Base-by-base conservation (phyloP, 805 yeast genomes). In the Candida mattraensis region DNA sequence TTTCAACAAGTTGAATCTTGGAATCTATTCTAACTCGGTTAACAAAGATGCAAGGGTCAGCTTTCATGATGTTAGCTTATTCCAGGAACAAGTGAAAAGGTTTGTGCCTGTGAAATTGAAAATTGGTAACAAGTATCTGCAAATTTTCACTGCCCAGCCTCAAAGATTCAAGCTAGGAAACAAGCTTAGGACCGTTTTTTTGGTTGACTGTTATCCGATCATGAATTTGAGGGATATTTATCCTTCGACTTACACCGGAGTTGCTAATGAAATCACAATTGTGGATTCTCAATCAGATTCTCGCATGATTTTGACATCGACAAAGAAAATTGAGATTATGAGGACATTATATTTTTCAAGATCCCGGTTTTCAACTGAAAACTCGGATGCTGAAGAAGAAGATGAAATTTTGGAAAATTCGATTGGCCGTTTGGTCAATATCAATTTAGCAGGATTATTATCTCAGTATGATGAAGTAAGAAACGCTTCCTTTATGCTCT, bases 71-170 rank as follows among this genome's bases (percentile, higher is more conserved):
- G 74, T 74, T 18, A 68, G 74, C 5, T 47, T 77, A 7, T 82
- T 66, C 51, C 76, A 79, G 38, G 61, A 62, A 4, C 61, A 59
- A 1, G 62, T 66, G 12, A 69, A 71, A n/a, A 62, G 73, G 21
- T 78, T 74, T 45, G 63, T 72, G 13, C 82, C 86, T 1, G 81
- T 82, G 3, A 71, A 76, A 0, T 40, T 87, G 41, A 79, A 76
- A 48, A 70, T 87, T 35, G 95, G 95, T 6, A 72, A 83, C 38
- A 77, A 76, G 47, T 81, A 67, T 61, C 51, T 86, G 28, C 89
- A 83, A 53, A 59, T 84, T 3, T 51, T 66, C 16, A 64, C 69
- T 15, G 70, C 65, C 16, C 67, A 69, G 18, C 71, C 75, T 3
- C 60, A 56, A 27, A 54, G 66, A n/a, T 33, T 66, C 8, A 70